Evolutionary conservation across 345 rosid species (phyloP).

Genomic region (Melaleuca alternifolia): DNA sequence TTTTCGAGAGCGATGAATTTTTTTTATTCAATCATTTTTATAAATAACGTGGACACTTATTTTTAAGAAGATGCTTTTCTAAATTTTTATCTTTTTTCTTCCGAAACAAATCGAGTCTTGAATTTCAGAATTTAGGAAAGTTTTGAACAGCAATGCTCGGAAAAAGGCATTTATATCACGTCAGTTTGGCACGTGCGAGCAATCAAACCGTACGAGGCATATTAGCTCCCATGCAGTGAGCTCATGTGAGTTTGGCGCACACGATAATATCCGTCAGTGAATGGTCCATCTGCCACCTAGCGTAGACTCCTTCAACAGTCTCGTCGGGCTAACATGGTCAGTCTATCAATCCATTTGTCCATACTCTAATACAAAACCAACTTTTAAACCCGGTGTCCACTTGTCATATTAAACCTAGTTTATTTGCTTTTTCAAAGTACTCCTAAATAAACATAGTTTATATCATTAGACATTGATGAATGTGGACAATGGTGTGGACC

Average conservation of each 20-base stretch:
- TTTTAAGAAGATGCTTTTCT: no score
- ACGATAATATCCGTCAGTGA: not conserved
- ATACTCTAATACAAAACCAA: not conserved
- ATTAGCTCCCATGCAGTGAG: not conserved
- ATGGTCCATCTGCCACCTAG: not conserved
- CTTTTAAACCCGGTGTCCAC: fast-evolving
- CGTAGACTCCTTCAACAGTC: not conserved
- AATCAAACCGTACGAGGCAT: not conserved
- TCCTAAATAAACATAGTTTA: not conserved
- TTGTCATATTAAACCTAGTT: no score
- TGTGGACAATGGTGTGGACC: not conserved
- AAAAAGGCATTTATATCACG: not conserved
- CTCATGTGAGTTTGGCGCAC: not conserved
- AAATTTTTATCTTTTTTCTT: no score
- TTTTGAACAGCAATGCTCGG: fast-evolving
- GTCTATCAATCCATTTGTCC: not conserved
- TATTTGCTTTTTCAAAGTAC: not conserved
- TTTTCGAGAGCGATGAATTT: no score
- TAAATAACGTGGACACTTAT: no score
- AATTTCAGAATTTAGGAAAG: not conserved
- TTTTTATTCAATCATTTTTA: no score
- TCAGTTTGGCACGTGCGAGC: not conserved
- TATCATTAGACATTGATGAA: not conserved
- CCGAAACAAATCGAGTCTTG: not conserved
- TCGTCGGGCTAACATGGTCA: not conserved